Percentiles rank a stretch among this genome's conserved stretches.
phyloP scores from a whole-genome alignment of 2,329 filamentous ascomycete species.

The Verticillium klebahnii region DNA sequence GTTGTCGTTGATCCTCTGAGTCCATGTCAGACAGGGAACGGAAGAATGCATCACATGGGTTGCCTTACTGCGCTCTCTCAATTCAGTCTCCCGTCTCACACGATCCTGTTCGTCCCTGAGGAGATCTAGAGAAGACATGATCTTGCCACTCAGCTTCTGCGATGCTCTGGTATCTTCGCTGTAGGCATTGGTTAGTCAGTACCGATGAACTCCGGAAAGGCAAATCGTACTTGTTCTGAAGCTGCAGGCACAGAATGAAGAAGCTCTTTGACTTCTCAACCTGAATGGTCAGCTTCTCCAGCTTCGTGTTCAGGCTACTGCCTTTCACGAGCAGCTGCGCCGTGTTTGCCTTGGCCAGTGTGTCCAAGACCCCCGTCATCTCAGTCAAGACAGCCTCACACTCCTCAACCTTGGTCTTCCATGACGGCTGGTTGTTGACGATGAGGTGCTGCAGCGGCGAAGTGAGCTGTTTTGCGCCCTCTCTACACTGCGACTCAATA shows the following conservation, averaged over 20 bases:
- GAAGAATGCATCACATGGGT: not conserved
- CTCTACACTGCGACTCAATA: not conserved
- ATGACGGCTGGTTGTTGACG: not conserved
- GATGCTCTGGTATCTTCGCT: not conserved
- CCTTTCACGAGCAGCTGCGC: not conserved
- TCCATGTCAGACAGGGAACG: not conserved
- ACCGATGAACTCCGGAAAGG: not conserved
- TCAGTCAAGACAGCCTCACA: not conserved
- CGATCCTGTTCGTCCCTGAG: not conserved
- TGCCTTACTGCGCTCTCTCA: not conserved
- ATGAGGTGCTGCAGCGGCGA: not conserved
- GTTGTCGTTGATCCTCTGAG: not conserved
- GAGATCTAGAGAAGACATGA: not conserved
- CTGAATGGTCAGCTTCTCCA: not conserved
- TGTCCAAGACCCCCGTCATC: not conserved
- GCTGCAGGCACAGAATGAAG: not conserved
- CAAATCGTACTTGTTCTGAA: not conserved
- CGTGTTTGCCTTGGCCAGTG: not conserved
- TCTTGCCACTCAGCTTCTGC: not conserved
- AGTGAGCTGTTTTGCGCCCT: not conserved
- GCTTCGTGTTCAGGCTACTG: not conserved
- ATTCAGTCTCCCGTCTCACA: not conserved
- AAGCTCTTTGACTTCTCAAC: not conserved
- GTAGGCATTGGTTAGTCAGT: not conserved
- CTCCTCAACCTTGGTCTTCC: not conserved